Base-by-base conservation (phyloP, 148 eudicot species). In the Vaccinium vitisidaea region DNA sequence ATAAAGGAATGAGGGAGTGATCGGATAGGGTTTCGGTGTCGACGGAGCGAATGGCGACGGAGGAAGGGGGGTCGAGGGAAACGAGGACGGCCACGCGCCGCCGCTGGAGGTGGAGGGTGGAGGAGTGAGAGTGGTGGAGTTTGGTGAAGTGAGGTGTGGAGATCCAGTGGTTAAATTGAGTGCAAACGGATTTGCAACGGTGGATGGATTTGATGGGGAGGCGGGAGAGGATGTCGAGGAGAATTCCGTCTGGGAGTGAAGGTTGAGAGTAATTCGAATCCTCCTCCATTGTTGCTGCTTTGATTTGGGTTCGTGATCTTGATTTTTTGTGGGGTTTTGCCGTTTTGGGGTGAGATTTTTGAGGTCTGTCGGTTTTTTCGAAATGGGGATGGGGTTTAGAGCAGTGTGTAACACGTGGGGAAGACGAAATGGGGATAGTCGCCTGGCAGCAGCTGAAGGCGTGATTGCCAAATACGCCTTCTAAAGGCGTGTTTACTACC, bases 171-270 rank as follows among this genome's bases (percentile, higher is more conserved):
- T 21, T 48, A 18, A 30, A 73, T 73, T 36, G 21, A 6, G 21
- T 32, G 76, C n/a, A 73, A 21, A 73, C 49, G 76, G 48, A 39
- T 39, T 73, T 73, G 77, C 18, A 73, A 43, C 77, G 77, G 48
- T 27, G 36, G 77, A 73, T 49, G 36, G 77, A 36, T 73, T 73
- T 73, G 50, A 7, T 11, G 11, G 77, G 77, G 46, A 73, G 49
- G 14, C 77, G 46, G 2, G 77, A 73, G 77, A 73, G 49, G 77
- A 73, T 39, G 49, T 73, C 49, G 23, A 73, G 49, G 77, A 73
- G 19, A 23, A 73, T 73, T 39, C 50, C 73, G 16, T 67, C 73
- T 6, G 73, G 36, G 39, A 67, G 73, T 10, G 11, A n/a, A 25
- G 73, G 73, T 27, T 0, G 36, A 30, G 69, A 63, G 69, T 0